A percentile compares a stretch with the other conserved stretches of the same genome.
phyloP scores from a whole-genome alignment of 257 asterid species.

The Solanum etuberosum region DNA sequence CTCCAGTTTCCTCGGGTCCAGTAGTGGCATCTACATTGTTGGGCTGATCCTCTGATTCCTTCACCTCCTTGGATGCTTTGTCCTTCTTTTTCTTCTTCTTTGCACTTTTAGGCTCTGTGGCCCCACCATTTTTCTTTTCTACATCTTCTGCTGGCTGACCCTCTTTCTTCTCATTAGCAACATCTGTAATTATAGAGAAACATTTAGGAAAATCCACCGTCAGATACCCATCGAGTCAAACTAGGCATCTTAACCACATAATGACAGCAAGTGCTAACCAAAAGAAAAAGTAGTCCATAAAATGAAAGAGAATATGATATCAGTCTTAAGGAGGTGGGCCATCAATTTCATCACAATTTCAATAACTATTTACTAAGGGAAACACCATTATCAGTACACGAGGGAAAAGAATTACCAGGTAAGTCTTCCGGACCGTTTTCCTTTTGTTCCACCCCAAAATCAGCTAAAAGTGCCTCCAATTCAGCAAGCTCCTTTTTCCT shows the following conservation, averaged over 20 bases:
- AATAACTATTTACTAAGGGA: neutral
- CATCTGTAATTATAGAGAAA: constrained; percentile 13
- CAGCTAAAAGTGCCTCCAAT: constrained; percentile 90
- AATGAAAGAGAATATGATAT: neutral
- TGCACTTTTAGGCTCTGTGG: constrained; percentile 65
- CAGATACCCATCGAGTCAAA: neutral
- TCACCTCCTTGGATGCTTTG: constrained; percentile 51
- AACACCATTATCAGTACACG: neutral
- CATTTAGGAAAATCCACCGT: neutral
- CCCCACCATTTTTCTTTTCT: constrained; percentile 43
- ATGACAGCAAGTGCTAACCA: neutral
- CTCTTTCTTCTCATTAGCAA: constrained; percentile 31
- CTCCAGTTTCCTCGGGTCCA: constrained; percentile 32
- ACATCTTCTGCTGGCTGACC: constrained; percentile 28
- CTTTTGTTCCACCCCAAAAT: constrained; percentile 51
- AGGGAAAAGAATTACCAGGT: constrained; percentile 34
- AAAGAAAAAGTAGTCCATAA: neutral
- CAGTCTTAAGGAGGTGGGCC: neutral
- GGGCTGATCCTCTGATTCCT: constrained; percentile 48
- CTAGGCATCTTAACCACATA: neutral
- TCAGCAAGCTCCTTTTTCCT: constrained; percentile 95
- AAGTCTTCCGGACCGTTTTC: constrained; percentile 31
- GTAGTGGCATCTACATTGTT: constrained; percentile 11
- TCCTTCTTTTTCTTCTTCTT: constrained; percentile 96
- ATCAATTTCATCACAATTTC: neutral